phyloP scores from a whole-genome alignment of 306 rosid genomes.

The Cyclanthera cordifolia region DNA sequence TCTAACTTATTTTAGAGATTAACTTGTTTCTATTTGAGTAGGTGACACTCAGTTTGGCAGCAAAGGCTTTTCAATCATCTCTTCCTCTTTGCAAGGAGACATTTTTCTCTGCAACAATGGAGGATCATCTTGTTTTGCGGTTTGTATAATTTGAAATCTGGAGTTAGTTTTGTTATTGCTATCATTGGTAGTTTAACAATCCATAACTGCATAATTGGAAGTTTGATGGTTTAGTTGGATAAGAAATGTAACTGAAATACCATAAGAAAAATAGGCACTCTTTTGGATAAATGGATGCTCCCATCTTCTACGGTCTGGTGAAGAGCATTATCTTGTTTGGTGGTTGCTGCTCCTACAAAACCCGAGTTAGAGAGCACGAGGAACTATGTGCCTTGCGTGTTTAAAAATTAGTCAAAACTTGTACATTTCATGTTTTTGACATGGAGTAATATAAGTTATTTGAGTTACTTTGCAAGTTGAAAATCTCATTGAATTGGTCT shows the following conservation, averaged over 20 bases:
- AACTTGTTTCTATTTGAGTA: constrained; percentile 16
- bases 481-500: neutral
- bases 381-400: neutral
- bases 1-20: neutral
- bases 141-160: constrained; percentile 18
- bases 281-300: neutral
- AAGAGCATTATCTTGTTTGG: neutral
- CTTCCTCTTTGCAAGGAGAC: constrained; percentile 80
- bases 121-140: constrained; percentile 67
- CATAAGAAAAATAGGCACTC: neutral
- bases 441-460: neutral
- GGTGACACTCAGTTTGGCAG: constrained; percentile 85
- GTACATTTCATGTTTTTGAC: too few species aligned
- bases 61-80: constrained; percentile 74
- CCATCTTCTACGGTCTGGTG: neutral
- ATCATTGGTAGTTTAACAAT: neutral
- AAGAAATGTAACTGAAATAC: neutral
- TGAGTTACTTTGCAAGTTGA: neutral
- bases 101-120: constrained; percentile 67
- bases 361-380: neutral
- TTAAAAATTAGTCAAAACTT: neutral
- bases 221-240: neutral
- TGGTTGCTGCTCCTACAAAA: neutral
- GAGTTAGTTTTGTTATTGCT: neutral
- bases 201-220: neutral